Conservation (phyloP, 306 rosid species). For the Pueraria montana region DNA sequence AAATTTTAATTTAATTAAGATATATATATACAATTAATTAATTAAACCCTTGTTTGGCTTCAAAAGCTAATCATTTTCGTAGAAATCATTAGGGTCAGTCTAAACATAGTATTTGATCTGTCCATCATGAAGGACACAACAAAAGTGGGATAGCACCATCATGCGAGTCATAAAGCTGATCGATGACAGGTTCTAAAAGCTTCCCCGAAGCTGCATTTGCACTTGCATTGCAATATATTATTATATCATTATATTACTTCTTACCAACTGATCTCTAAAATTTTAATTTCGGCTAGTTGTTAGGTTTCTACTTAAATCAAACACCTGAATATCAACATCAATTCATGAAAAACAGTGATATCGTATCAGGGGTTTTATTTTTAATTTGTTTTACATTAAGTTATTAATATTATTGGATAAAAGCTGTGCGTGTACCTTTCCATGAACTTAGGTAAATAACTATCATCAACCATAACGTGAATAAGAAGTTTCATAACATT, state of each 20-base stretch:
- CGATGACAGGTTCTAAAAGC: slow-evolving; percentile 46
- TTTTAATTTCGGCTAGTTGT: neutral
- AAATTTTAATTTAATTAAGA: neutral
- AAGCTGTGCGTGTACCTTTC: neutral
- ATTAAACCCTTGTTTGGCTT: neutral
- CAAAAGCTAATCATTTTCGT: slow-evolving; percentile 49
- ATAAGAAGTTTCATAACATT: neutral
- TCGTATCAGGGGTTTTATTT: too few species aligned
- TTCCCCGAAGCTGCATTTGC: slow-evolving; percentile 28
- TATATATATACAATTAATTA: neutral
- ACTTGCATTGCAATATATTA: slow-evolving; percentile 15
- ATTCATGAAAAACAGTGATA: too few species aligned
- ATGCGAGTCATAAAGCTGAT: slow-evolving; percentile 52
- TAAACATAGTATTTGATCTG: slow-evolving; percentile 56
- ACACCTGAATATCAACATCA: too few species aligned
- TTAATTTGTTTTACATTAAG: too few species aligned
- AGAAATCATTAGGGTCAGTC: slow-evolving; percentile 46
- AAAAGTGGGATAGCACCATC: slow-evolving; percentile 45
- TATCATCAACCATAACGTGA: neutral
- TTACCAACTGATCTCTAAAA: neutral
- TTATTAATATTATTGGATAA: neutral
- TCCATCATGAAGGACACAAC: slow-evolving; percentile 54
- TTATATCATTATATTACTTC: neutral
- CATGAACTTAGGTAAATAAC: neutral
- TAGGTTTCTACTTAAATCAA: neutral